Conservation (phyloP, 2,329 filamentous ascomycete genomes). For the Talaromyces marneffei region DNA sequence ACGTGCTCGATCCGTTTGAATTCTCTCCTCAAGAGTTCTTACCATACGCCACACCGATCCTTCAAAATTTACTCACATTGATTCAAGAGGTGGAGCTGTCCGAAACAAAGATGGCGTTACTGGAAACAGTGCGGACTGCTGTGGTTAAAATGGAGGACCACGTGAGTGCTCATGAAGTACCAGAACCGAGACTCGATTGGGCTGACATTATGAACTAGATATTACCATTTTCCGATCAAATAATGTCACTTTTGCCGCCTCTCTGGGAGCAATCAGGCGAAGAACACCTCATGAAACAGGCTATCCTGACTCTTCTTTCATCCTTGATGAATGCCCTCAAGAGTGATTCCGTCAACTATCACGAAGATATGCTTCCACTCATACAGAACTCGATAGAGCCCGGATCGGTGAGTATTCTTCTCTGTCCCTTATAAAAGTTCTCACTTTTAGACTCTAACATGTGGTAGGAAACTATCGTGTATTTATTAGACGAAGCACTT, state of each 20-base stretch:
- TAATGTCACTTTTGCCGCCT: slow-evolving; percentile 71
- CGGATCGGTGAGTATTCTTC: slow-evolving; percentile 52
- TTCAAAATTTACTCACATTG: slow-evolving; percentile 69
- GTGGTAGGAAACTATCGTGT: slow-evolving; percentile 58
- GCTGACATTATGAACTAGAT: slow-evolving; percentile 37
- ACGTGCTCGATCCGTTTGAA: slow-evolving; percentile 75
- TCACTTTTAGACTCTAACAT: neutral
- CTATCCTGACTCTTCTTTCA: slow-evolving; percentile 78
- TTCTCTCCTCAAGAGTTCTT: slow-evolving; percentile 70
- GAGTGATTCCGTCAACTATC: slow-evolving; percentile 68
- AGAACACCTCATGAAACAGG: slow-evolving; percentile 88
- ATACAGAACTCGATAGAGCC: slow-evolving; percentile 74
- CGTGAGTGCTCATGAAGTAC: slow-evolving; percentile 34
- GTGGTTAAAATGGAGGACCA: slow-evolving; percentile 76
- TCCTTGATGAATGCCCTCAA: slow-evolving; percentile 84
- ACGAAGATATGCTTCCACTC: slow-evolving; percentile 72
- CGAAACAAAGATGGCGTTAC: slow-evolving; percentile 83
- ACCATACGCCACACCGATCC: slow-evolving; percentile 67
- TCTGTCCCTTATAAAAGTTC: neutral
- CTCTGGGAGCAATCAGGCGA: slow-evolving; percentile 83
- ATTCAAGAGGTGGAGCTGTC: slow-evolving; percentile 72
- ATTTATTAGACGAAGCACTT: slow-evolving; percentile 84
- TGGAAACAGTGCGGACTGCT: slow-evolving; percentile 77
- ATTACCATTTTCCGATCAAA: slow-evolving; percentile 64
- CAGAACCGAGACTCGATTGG: neutral